Percentiles rank a stretch among this genome's conserved stretches.
Evolutionary conservation across 768 basidiomycete genomes (phyloP).

Genomic region (Naematelia encephala): DNA sequence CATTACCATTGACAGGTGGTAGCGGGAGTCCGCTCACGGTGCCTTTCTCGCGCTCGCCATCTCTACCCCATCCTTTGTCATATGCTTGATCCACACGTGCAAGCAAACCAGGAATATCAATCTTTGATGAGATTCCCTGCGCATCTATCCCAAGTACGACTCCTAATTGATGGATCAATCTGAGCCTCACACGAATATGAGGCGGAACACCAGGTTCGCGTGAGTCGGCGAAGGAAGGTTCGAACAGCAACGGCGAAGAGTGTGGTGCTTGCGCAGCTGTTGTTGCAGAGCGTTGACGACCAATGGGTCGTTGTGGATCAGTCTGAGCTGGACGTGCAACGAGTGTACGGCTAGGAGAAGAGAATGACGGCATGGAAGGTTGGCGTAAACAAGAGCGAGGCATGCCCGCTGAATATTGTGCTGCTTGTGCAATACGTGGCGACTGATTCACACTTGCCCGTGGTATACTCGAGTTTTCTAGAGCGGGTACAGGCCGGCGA

Average conservation of each 20-base stretch:
- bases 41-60: neutral
- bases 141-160: conserved; percentile 31
- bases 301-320: neutral
- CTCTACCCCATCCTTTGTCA: conserved; percentile 11
- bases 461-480: neutral
- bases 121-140: conserved; percentile 19
- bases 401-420: neutral
- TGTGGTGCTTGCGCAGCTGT: neutral
- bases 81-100: conserved; percentile 38
- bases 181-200: conserved; percentile 32
- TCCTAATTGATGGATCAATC: conserved; percentile 31
- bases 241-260: conserved; percentile 6
- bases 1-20: conserved; percentile 1
- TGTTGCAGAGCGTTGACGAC: conserved; percentile 10
- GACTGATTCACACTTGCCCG: too few relatives aligned
- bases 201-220: conserved; percentile 29
- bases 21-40: conserved; percentile 6
- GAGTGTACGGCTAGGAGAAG: neutral
- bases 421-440: too few relatives aligned
- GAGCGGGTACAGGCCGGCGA: neutral
- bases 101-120: conserved; percentile 36
- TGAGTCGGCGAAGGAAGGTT: conserved; percentile 15
- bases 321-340: neutral
- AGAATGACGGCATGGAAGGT: conserved; percentile 23
- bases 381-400: conserved; percentile 22